Evolutionary conservation across 345 rosid genomes (phyloP), one percentile per base, ranked within the genome.

Genomic region (Citrus mangshanensis): DNA sequence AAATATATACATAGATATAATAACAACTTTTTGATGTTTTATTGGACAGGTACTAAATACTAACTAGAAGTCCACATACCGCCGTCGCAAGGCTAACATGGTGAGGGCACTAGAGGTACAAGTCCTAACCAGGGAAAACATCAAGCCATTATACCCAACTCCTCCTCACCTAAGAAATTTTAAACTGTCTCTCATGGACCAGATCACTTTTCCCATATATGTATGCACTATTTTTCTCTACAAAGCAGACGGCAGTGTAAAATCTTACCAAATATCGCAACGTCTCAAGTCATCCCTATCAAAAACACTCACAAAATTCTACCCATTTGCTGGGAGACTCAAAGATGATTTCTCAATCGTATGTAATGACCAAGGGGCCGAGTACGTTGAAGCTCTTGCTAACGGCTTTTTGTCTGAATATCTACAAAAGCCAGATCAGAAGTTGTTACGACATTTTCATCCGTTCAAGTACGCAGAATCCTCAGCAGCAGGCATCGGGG

Each of bases 371-470:
- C 8, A 62, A 18, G 67, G 37, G 8, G 37, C 56, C 27, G 19
- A 27, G 9, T 81, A 66, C 42, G 32, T 81, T 16, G 79, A 84
- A 78, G 84, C 78, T 77, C 80, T 34, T 27, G 65, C 81, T 25
- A 21, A 61, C 18, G 67, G 65, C 42, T 40, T 37, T 42, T 64
- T 75, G 4, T 72, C 70, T 6, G 60, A 68, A 25, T 72, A 78
- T 61, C 73, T 84, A 1, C 38, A 72, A 54, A 61, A 71, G 19
- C 81, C 81, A 1, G 59, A 84, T 19, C 38, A 62, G 19, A 37
- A 49, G 5, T 40, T 71, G 2, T 55, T 84, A 10, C 65, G 75
- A 30, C 73, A 76, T 21, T 34, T 75, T 25, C 84, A 75, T 25
- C 82, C 81, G 38, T 51, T 81, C 4, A 25, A 75, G 6, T 51